Conservation (phyloP, 2,329 filamentous ascomycete species). For the Xylaria sp. region DNA sequence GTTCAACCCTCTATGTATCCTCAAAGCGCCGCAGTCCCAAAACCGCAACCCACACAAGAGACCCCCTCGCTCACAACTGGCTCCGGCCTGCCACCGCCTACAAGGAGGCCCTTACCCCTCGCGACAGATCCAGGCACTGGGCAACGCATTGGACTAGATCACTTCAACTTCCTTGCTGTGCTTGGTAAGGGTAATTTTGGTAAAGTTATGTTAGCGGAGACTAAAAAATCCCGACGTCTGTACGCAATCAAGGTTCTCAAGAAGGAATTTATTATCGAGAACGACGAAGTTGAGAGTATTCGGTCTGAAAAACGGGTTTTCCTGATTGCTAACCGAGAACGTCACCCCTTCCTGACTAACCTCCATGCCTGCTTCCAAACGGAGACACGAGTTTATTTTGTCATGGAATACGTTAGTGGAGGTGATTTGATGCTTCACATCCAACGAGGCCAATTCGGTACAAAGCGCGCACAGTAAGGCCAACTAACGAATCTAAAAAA, state of each 20-base stretch:
- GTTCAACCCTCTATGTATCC: constrained; percentile 44
- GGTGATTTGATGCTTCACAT: constrained; percentile 99
- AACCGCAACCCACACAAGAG: constrained; percentile 49
- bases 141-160: constrained; percentile 89
- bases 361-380: constrained; percentile 99
- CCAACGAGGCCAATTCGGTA: constrained; percentile 92
- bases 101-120: constrained; percentile 68
- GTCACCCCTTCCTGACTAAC: constrained; percentile 93
- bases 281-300: constrained; percentile 98
- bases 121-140: constrained; percentile 76
- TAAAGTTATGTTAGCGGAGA: constrained; percentile 99
- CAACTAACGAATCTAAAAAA: not conserved
- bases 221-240: constrained; percentile 86
- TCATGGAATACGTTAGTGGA: constrained; percentile 99
- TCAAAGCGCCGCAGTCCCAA: constrained; percentile 40
- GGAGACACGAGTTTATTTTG: constrained; percentile 97
- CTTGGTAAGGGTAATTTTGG: constrained; percentile 99
- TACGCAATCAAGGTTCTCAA: constrained; percentile 99
- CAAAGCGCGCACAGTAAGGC: constrained; percentile 90
- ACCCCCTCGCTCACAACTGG: constrained; percentile 44
- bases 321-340: constrained; percentile 94
- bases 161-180: constrained; percentile 99
- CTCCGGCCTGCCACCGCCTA: constrained; percentile 44
- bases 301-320: constrained; percentile 98
- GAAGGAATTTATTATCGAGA: constrained; percentile 99